Base-by-base conservation (phyloP, 768 basidiomycete genomes). In the Lactarius hatsudake region DNA sequence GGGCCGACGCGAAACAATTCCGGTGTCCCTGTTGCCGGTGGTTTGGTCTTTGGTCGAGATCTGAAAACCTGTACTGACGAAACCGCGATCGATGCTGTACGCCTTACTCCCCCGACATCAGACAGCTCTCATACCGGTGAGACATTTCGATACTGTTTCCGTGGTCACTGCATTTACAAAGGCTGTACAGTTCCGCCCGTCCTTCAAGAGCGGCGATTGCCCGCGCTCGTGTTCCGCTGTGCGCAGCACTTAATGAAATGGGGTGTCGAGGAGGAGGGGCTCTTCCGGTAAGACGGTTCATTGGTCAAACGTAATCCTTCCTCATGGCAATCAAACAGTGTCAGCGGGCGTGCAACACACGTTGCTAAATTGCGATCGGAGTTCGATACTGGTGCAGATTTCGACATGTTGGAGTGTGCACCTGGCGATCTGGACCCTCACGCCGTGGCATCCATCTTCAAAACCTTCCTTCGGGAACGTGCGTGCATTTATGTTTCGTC, bases 361-460 rank as follows among this genome's bases (percentile, higher is more conserved):
- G 84, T 93, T 32, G 78, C 84, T 28, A 88, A 85, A 73, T 76
- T 97, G 71, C 82, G 90, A 36, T 79, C 82, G 23, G 93, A 94
- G 74, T 96, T 96, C 73, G 94, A 96, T 75, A 84, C 86, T 28
- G 93, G 94, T 65, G 90, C 89, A 61, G 96, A 98, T 78, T 93
- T 89, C 72, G 89, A 94, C 73, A 84, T 98, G 79, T 78, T 82
- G 48, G 84, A 86, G 68, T 90, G 88, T 69, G 83, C 84, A 59
- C 94, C 94, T 30, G 87, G 90, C 9, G 94, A 98, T 73, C 78
- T 98, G 42, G 96, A 98, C 74, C 96, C 96, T 57, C 94, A 98
- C 76, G 93, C 94, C 1, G 95, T 98, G 8, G 88, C 95, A 23
- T 92, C 93, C 30, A 80, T 96, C 36, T 97, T 96, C 79, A 97